phyloP scores from a whole-genome alignment of 2,329 filamentous ascomycete species.

The Ophiostoma fasciatum region DNA sequence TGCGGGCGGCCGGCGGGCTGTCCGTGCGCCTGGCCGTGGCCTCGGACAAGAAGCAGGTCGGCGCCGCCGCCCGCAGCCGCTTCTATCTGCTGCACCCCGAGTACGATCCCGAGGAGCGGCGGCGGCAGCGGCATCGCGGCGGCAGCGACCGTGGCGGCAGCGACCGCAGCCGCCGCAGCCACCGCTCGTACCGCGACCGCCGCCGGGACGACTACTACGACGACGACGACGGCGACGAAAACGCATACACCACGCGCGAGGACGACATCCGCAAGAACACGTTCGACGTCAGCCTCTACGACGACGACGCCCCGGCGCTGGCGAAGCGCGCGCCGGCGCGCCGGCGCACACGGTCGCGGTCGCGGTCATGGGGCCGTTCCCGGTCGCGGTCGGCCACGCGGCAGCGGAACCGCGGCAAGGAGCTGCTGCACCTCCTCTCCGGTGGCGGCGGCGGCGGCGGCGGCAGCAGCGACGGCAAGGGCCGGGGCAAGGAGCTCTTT shows the following conservation, averaged over 20 bases:
- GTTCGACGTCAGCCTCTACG: slow-evolving; percentile 58
- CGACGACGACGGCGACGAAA: slow-evolving; percentile 31
- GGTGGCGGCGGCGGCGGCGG: slow-evolving; percentile 8
- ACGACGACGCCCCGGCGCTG: slow-evolving; percentile 29
- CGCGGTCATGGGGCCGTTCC: background rate
- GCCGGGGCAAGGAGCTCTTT: slow-evolving; percentile 8
- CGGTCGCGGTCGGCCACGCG: slow-evolving; percentile 8
- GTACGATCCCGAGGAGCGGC: slow-evolving; percentile 63
- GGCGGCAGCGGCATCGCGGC: slow-evolving; percentile 32
- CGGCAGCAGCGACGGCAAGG: slow-evolving; percentile 15
- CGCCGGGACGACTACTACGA: slow-evolving; percentile 24
- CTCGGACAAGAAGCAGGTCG: slow-evolving; percentile 64
- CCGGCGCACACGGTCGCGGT: slow-evolving; percentile 1
- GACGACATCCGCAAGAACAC: slow-evolving; percentile 33
- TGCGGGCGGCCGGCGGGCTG: slow-evolving; percentile 53
- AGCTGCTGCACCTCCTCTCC: slow-evolving; percentile 42
- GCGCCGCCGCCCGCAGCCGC: slow-evolving; percentile 66
- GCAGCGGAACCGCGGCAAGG: slow-evolving; percentile 35
- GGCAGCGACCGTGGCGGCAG: slow-evolving; percentile 43
- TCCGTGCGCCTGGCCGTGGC: slow-evolving; percentile 59
- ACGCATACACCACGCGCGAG: no score
- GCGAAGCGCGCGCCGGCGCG: slow-evolving; percentile 14
- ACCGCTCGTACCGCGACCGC: slow-evolving; percentile 12
- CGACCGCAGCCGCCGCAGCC: slow-evolving; percentile 14
- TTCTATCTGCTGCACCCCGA: slow-evolving; percentile 91